Evolutionary conservation across 2,329 filamentous ascomycete genomes (phyloP).

Genomic region (Trichoderma sp.): DNA sequence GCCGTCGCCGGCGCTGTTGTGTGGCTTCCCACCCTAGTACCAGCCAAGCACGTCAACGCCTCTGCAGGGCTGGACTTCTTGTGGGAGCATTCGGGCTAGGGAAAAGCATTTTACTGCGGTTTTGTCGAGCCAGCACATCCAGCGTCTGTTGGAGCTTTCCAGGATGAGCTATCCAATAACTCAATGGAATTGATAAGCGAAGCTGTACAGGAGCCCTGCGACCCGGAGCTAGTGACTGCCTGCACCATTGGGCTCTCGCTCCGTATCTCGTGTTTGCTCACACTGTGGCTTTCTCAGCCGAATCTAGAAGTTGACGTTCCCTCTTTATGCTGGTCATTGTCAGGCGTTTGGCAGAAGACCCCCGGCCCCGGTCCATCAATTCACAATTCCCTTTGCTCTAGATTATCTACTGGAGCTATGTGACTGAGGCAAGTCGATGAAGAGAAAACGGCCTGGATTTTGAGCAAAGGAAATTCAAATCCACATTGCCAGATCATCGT

Average conservation of each 20-base stretch:
- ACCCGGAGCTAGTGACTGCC: background rate
- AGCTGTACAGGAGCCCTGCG: constrained; percentile 13
- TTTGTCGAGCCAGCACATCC: constrained; percentile 21
- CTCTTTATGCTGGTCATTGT: background rate
- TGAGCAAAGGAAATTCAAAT: background rate
- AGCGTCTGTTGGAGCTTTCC: constrained; percentile 14
- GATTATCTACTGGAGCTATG: background rate
- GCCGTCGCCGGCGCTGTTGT: constrained; percentile 13
- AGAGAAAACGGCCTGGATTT: background rate
- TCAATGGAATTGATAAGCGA: constrained; percentile 16
- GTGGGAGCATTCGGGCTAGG: background rate
- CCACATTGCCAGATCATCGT: background rate
- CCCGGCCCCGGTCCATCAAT: background rate
- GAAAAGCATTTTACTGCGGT: constrained; percentile 6
- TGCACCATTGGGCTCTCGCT: constrained; percentile 6
- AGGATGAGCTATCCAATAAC: constrained; percentile 15
- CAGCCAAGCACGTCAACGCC: constrained; percentile 20
- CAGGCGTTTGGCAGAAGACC: background rate
- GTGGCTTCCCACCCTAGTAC: constrained; percentile 14
- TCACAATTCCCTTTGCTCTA: background rate
- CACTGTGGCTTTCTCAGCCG: constrained; percentile 3
- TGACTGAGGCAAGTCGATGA: background rate
- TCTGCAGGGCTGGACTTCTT: constrained; percentile 9
- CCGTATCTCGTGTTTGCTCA: background rate
- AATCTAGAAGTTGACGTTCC: background rate